These are phyloP conservation scores for Aureobasidium lini DNA, from an alignment of 2,329 filamentous ascomycete genomes.

Conservation along the genomic window DNA sequence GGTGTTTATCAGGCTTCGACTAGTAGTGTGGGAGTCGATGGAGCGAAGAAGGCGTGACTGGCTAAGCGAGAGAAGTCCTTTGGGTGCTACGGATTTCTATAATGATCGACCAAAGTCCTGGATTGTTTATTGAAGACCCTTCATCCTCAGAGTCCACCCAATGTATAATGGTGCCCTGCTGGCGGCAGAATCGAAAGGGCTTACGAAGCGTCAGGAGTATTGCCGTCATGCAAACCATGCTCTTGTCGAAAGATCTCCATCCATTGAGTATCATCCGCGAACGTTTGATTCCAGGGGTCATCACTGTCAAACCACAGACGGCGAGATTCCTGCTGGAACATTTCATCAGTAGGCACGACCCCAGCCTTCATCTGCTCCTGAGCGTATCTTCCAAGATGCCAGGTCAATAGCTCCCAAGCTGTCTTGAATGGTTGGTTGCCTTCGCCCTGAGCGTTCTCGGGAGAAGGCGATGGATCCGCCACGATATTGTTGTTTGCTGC, in stretches of 20 bases:
- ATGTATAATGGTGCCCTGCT: too few species aligned
- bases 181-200: too few species aligned
- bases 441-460: background rate
- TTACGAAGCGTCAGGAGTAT: background rate
- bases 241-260: constrained; percentile 38
- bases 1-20: constrained; percentile 30
- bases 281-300: constrained; percentile 14
- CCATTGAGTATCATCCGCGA: constrained; percentile 12
- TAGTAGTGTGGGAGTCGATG: background rate
- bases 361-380: constrained; percentile 9
- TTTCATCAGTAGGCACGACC: constrained; percentile 11
- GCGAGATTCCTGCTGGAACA: constrained; percentile 15
- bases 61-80: too few species aligned
- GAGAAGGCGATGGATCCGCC: background rate
- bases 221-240: constrained; percentile 30
- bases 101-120: too few species aligned
- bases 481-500: background rate
- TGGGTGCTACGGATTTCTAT: too few species aligned
- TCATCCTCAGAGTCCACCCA: too few species aligned
- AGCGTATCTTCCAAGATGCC: constrained; percentile 12
- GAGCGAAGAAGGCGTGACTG: background rate
- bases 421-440: constrained; percentile 22
- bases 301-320: constrained; percentile 13
- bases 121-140: too few species aligned
- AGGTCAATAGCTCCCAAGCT: constrained; percentile 28